A percentile compares a stretch with the other conserved stretches of the same genome.
These are phyloP conservation scores for Solanum hybrid DNA, from an alignment of 305 asterid species.

Conservation along the genomic window DNA sequence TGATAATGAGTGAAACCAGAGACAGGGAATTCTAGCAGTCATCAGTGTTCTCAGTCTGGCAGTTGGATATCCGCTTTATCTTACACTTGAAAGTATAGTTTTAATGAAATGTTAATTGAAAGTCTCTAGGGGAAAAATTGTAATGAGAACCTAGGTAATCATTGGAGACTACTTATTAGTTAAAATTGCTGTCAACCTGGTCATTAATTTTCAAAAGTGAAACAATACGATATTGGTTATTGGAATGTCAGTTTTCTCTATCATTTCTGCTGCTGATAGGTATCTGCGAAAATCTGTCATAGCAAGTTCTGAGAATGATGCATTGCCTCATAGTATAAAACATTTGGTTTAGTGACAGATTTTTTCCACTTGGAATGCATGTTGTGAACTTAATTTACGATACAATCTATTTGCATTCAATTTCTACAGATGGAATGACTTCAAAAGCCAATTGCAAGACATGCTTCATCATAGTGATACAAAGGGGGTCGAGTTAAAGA, in stretches of 20 bases:
- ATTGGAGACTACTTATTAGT: not conserved
- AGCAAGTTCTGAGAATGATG: not conserved
- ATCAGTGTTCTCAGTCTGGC: not conserved
- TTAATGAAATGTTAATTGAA: not conserved
- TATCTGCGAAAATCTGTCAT: not conserved
- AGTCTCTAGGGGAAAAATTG: not conserved
- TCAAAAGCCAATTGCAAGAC: slow-evolving; percentile 58
- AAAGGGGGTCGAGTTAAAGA: slow-evolving; percentile 70
- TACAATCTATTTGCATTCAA: not conserved
- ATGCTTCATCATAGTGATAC: slow-evolving; percentile 76
- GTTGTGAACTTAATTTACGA: not conserved
- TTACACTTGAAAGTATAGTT: not conserved
- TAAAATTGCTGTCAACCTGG: not conserved
- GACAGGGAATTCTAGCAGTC: not conserved
- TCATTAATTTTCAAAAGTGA: not conserved
- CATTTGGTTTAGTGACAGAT: not conserved
- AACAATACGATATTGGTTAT: not conserved
- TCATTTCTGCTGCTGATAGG: not conserved
- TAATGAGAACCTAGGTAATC: not conserved
- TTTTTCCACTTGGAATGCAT: not conserved
- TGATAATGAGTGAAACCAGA: not conserved
- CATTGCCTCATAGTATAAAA: not conserved
- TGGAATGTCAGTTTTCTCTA: not conserved
- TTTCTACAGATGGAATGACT: slow-evolving; percentile 54
- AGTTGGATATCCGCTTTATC: not conserved